Base-by-base conservation (phyloP, 75 land plant genomes). In the Pinus tabuliformis region DNA sequence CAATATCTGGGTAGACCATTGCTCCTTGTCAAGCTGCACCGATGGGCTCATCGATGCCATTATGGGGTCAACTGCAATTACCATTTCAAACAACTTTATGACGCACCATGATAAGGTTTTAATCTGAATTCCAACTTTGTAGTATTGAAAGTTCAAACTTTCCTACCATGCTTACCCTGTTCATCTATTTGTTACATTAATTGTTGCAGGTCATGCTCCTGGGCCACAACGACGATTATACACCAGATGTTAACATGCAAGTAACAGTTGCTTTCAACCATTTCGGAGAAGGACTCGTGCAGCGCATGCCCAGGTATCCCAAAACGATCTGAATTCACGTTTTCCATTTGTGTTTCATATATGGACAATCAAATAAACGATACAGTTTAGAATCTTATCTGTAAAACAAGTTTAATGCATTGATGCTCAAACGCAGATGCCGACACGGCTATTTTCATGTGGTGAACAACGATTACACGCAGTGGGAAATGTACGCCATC, bases 401-500 rank as follows among this genome's bases (percentile, higher is more conserved):
- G 52, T 6, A 45, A 45, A 45, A 45, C 9, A 45, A 45, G 9
- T 45, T 45, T 45, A 75, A 37, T 6, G 16, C 3, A n/a, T 5
- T 28, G 16, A 37, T 52, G 22, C 5, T 9, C 2, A 21, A n/a
- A 78, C 78, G 62, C 90, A 88, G 97, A 77, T 93, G 98, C 76
- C 86, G 98, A 39, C 89, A 86, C 76, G 98, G 98, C 18, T 87
- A 91, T 59, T 91, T 93, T 79, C 97, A 95, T 76, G 93, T 95
- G 12, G 91, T 94, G 72, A 94, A 94, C 86, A 94, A 94, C 74
- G 89, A 92, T 73, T 94, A 94, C 77, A 85, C 88, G 36, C 92
- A 88, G 82, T 94, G 97, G 97, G 92, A 85, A 78, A 94, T 94
- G 97, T 94, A 94, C 77, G 97, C 97, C 54, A 88, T 94, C 37